Percentiles rank a stretch among this genome's conserved stretches.
phyloP scores from a whole-genome alignment of 768 basidiomycete species.

The Pisolithus microcarpus region DNA sequence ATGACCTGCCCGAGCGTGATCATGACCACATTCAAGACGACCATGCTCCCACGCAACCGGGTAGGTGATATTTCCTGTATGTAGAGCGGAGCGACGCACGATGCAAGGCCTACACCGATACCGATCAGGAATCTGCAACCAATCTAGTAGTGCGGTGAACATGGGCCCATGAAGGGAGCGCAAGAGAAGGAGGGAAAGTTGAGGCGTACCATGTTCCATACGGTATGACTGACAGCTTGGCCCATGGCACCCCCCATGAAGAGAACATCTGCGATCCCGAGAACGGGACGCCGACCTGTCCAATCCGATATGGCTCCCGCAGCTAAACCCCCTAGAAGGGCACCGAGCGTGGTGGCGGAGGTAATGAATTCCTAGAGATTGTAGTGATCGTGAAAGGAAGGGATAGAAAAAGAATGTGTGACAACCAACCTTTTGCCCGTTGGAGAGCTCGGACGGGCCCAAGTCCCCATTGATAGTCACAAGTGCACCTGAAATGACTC shows the following conservation, averaged over 20 bases:
- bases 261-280: conserved; percentile 60
- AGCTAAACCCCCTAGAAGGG: conserved; percentile 64
- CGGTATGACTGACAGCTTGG: conserved; percentile 63
- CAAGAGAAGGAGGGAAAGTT: neutral
- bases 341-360: conserved; percentile 70
- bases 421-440: conserved; percentile 51
- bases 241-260: conserved; percentile 70
- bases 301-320: conserved; percentile 67
- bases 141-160: conserved; percentile 34
- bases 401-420: neutral
- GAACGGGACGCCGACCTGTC: conserved; percentile 58
- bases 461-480: conserved; percentile 66
- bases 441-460: conserved; percentile 47
- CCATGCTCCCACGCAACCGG: conserved; percentile 65
- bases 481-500: conserved; percentile 74
- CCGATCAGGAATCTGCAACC: conserved; percentile 72
- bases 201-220: conserved; percentile 57
- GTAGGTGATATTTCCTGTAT: conserved; percentile 81
- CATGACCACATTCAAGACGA: conserved; percentile 75
- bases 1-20: conserved; percentile 79
- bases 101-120: conserved; percentile 65
- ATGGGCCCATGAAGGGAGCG: neutral
- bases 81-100: conserved; percentile 74
- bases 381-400: neutral
- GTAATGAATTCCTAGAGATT: conserved; percentile 65